Percentiles rank a stretch among this genome's conserved stretches.
phyloP scores from a whole-genome alignment of 768 basidiomycete genomes.

The Auriculariales sp. region DNA sequence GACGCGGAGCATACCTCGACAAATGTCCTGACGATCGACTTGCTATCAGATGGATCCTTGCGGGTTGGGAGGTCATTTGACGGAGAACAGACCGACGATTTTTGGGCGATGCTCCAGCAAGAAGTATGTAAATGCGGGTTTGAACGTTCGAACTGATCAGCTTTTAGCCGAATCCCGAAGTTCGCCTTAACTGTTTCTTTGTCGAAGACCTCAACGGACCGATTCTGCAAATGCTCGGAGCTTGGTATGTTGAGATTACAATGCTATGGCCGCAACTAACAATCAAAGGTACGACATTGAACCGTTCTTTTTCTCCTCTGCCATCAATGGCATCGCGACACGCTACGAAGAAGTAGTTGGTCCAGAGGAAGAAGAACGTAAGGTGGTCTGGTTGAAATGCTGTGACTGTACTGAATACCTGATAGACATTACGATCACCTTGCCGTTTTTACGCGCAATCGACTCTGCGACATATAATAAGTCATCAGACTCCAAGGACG shows the following conservation, averaged over 20 bases:
- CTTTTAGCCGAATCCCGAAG: conserved; percentile 13
- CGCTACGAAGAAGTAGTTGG: conserved; percentile 39
- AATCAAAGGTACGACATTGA: conserved; percentile 34
- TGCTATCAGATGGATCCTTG: not conserved
- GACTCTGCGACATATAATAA: not conserved
- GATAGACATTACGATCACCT: conserved; percentile 41
- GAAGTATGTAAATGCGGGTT: conserved; percentile 16
- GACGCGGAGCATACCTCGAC: conserved; percentile 8
- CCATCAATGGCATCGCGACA: conserved; percentile 52
- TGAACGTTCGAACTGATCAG: conserved; percentile 8
- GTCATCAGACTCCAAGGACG: not conserved
- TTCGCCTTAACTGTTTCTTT: conserved; percentile 36
- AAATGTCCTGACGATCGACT: not conserved
- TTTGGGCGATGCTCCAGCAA: conserved; percentile 21
- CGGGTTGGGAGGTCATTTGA: not conserved
- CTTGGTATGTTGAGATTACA: conserved; percentile 22
- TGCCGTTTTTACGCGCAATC: conserved; percentile 21
- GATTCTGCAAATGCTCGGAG: conserved; percentile 41
- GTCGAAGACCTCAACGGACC: conserved; percentile 34
- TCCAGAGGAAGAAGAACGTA: conserved; percentile 34
- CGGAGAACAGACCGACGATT: conserved; percentile 12
- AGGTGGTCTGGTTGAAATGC: conserved; percentile 11
- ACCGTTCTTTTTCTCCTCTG: conserved; percentile 52
- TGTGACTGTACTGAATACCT: conserved; percentile 10
- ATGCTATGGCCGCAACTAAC: not conserved